Evolutionary conservation across 176 grass and related monocot genomes (phyloP).

Genomic region (Oryza longistaminata): DNA sequence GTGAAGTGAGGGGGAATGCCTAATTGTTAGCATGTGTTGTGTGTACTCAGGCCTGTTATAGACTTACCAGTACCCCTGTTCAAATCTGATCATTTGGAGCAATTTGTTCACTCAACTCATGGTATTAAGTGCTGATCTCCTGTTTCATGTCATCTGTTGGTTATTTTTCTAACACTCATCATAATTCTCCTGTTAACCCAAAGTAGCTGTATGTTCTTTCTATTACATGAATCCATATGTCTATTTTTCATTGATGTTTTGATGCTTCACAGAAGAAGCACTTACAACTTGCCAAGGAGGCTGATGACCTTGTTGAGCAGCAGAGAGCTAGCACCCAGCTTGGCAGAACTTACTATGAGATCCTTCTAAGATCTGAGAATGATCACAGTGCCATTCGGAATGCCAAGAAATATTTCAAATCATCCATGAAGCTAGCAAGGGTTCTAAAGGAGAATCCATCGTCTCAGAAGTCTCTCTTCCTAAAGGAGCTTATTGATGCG

Average conservation of each 20-base stretch:
- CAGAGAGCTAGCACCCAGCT: slow-evolving; percentile 94
- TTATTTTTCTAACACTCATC: neutral
- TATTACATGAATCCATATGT: slow-evolving; percentile 26
- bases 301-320: slow-evolving; percentile 79
- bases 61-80: neutral
- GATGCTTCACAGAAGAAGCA: slow-evolving; percentile 79
- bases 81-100: neutral
- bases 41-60: neutral
- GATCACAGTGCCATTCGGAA: slow-evolving; percentile 75
- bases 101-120: slow-evolving; percentile 13
- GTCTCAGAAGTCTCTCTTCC: slow-evolving; percentile 43
- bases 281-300: slow-evolving; percentile 77
- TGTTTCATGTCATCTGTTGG: slow-evolving; percentile 17
- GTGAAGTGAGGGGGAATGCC: neutral
- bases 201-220: slow-evolving; percentile 9
- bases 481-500: slow-evolving; percentile 91
- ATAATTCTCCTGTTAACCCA: neutral
- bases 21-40: neutral
- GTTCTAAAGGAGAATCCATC: slow-evolving; percentile 53
- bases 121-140: slow-evolving; percentile 10
- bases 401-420: slow-evolving; percentile 93
- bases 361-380: slow-evolving; percentile 69
- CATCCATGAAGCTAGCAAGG: slow-evolving; percentile 62
- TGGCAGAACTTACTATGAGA: slow-evolving; percentile 85
- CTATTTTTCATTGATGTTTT: slow-evolving; percentile 33